Evolutionary conservation across 1,284 basidiomycete genomes (phyloP).

Genomic region (Phenoliferia sp.): DNA sequence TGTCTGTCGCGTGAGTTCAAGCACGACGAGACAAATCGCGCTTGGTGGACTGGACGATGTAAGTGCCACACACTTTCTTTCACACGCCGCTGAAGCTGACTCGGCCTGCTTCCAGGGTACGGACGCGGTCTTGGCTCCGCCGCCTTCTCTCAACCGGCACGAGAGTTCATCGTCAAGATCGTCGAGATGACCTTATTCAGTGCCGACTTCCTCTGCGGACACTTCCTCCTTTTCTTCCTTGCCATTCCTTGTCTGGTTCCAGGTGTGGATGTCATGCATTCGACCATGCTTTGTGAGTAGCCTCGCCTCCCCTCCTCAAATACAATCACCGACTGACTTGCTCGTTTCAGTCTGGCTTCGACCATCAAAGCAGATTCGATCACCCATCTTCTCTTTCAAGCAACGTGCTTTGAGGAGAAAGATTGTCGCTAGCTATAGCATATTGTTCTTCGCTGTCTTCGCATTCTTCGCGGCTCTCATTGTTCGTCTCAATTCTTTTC

Average conservation of each 20-base stretch:
- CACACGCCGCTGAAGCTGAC: neutral
- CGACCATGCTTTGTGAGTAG: conserved; percentile 63
- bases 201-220: conserved; percentile 62
- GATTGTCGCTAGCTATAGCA: conserved; percentile 61
- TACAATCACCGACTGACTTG: conserved; percentile 24
- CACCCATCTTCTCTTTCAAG: conserved; percentile 71
- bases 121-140: conserved; percentile 81
- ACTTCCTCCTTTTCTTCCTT: conserved; percentile 67
- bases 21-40: conserved; percentile 92
- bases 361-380: conserved; percentile 83
- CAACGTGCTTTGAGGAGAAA: conserved; percentile 12
- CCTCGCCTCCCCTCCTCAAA: conserved; percentile 11
- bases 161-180: conserved; percentile 93
- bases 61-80: neutral
- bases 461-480: conserved; percentile 67
- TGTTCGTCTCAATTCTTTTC: conserved; percentile 30
- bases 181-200: conserved; percentile 93
- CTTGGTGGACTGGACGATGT: conserved; percentile 85
- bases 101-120: conserved; percentile 53
- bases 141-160: conserved; percentile 86
- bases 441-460: conserved; percentile 73
- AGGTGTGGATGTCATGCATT: conserved; percentile 79
- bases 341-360: conserved; percentile 66
- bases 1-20: conserved; percentile 94
- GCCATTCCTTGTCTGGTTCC: conserved; percentile 78